phyloP scores from a whole-genome alignment of 1,284 basidiomycete genomes.

The Ganoderma sinense region DNA sequence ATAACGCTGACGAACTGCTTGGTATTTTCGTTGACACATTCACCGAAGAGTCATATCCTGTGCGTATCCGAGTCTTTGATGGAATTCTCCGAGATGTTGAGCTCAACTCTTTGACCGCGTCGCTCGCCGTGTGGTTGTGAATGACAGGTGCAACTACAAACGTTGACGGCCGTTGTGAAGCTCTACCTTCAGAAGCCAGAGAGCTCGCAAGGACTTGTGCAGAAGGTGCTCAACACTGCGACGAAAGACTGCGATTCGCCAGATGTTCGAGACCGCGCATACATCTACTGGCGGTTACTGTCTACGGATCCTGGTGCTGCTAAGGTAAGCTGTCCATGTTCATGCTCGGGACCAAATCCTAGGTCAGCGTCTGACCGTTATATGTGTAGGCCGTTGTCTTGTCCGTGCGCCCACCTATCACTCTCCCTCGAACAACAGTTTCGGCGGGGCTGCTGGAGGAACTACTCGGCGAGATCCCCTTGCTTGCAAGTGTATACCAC shows the following conservation, averaged over 20 bases:
- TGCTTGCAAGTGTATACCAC: constrained; percentile 93
- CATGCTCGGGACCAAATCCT: not conserved
- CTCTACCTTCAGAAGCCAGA: constrained; percentile 96
- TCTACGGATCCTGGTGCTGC: constrained; percentile 94
- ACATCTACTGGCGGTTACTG: constrained; percentile 95
- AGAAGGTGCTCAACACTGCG: constrained; percentile 90
- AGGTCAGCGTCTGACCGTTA: constrained; percentile 1
- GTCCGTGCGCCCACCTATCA: constrained; percentile 91
- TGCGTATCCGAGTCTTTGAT: constrained; percentile 44
- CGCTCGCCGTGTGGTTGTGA: constrained; percentile 22
- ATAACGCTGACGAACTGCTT: constrained; percentile 94
- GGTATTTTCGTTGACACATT: constrained; percentile 93
- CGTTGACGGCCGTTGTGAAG: constrained; percentile 96
- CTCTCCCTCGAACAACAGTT: constrained; percentile 90
- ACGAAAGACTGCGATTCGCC: constrained; percentile 98
- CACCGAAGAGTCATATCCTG: constrained; percentile 92
- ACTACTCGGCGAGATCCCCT: constrained; percentile 87
- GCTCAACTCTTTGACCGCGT: constrained; percentile 28
- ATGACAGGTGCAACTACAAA: constrained; percentile 89
- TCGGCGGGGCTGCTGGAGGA: constrained; percentile 93
- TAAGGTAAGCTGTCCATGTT: constrained; percentile 63
- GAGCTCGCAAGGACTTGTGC: constrained; percentile 89
- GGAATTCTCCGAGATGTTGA: not conserved
- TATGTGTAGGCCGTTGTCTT: constrained; percentile 84
- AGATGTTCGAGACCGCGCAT: constrained; percentile 95